Percentiles rank a stretch among this genome's conserved stretches.
Conservation (phyloP, 1,139 yeast genomes). For the Candida sojae region DNA sequence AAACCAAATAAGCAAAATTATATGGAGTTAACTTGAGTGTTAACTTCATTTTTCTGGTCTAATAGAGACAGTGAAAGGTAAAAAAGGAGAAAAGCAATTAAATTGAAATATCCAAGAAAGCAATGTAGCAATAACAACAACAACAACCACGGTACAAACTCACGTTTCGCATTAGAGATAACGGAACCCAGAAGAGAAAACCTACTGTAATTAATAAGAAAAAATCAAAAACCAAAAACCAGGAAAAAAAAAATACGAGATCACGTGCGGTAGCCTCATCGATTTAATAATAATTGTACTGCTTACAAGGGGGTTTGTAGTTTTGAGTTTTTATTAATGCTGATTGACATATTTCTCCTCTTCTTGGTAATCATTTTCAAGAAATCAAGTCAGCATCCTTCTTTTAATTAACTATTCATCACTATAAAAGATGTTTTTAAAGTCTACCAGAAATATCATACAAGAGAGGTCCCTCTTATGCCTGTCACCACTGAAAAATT, state of each 20-base stretch:
- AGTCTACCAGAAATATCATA: not conserved
- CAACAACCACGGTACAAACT: too few relatives aligned
- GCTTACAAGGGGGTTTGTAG: too few relatives aligned
- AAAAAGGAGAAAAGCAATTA: not conserved
- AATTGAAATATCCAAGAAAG: too few relatives aligned
- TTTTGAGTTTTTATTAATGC: not conserved
- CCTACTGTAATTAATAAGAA: not conserved
- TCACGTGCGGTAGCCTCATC: constrained; percentile 5
- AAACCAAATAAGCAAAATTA: constrained; percentile 8
- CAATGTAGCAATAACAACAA: too few relatives aligned
- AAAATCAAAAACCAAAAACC: not conserved
- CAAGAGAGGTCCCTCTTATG: not conserved
- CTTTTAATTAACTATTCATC: not conserved
- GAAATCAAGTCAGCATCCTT: not conserved
- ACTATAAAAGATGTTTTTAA: not conserved
- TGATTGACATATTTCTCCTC: not conserved
- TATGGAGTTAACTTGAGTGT: constrained; percentile 5
- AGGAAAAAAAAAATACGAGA: not conserved
- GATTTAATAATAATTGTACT: not conserved
- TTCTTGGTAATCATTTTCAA: not conserved
- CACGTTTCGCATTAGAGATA: too few relatives aligned
- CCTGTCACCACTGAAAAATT: not conserved
- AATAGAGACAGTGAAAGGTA: too few relatives aligned
- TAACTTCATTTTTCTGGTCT: not conserved
- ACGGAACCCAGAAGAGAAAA: too few relatives aligned